Evolutionary conservation across 2,329 filamentous ascomycete genomes (phyloP).

Genomic region (Cytospora chrysosperma): DNA sequence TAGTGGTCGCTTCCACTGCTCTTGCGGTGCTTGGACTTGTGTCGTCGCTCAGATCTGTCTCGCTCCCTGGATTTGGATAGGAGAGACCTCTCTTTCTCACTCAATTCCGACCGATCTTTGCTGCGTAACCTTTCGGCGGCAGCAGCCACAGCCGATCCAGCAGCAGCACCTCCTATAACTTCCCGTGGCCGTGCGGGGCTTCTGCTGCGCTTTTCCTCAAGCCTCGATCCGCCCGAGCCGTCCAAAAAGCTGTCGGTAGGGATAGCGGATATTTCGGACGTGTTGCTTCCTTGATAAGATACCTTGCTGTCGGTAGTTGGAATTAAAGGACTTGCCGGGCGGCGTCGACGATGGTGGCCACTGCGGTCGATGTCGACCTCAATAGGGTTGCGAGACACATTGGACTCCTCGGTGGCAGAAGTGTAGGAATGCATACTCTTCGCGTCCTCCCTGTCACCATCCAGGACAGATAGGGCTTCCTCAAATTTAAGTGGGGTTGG

Average conservation of each 20-base stretch:
- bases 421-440: constrained; percentile 71
- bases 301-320: constrained; percentile 54
- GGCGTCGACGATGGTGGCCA: constrained; percentile 50
- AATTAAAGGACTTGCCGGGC: constrained; percentile 67
- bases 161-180: constrained; percentile 39
- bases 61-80: constrained; percentile 38
- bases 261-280: constrained; percentile 84
- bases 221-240: constrained; percentile 47
- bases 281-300: constrained; percentile 62
- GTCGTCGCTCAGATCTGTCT: constrained; percentile 51
- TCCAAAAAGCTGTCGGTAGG: constrained; percentile 62
- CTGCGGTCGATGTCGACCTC: constrained; percentile 82
- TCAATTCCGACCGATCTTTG: constrained; percentile 43
- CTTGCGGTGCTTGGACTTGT: constrained; percentile 49
- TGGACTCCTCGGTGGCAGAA: constrained; percentile 77
- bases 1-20: constrained; percentile 50
- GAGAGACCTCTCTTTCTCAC: constrained; percentile 31
- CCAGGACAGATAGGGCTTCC: constrained; percentile 38
- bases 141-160: constrained; percentile 39
- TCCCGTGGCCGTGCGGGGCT: constrained; percentile 43
- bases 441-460: constrained; percentile 53
- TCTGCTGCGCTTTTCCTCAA: constrained; percentile 39
- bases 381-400: constrained; percentile 72
- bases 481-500: constrained; percentile 38
- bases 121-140: constrained; percentile 44